These are phyloP conservation scores for Fusarium austroafricanum DNA, from an alignment of 2,329 filamentous ascomycete species.

Conservation along the genomic window DNA sequence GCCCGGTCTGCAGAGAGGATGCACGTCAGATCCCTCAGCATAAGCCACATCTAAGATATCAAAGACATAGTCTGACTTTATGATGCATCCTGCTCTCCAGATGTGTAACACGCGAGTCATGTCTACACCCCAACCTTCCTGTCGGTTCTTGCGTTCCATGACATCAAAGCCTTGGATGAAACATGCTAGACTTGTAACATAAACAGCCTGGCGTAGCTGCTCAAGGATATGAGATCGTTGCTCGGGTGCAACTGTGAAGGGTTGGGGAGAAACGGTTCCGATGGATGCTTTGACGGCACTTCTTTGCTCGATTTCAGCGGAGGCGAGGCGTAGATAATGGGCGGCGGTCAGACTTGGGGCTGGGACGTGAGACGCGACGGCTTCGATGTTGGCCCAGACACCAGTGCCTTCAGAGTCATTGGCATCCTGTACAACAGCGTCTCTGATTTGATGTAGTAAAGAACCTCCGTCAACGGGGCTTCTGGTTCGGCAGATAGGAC, in stretches of 20 bases:
- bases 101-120: slow-evolving; percentile 66
- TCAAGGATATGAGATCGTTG: slow-evolving; percentile 57
- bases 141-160: slow-evolving; percentile 67
- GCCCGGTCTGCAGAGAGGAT: slow-evolving; percentile 4
- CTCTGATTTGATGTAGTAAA: slow-evolving; percentile 71
- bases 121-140: slow-evolving; percentile 69
- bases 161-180: slow-evolving; percentile 76
- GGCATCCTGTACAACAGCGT: slow-evolving; percentile 78
- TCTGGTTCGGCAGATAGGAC: slow-evolving; percentile 67
- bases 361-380: slow-evolving; percentile 70
- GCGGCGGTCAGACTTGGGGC: slow-evolving; percentile 72
- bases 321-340: slow-evolving; percentile 72
- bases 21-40: slow-evolving; percentile 54
- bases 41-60: slow-evolving; percentile 65
- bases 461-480: slow-evolving; percentile 55
- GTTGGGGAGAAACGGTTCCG: background rate
- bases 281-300: slow-evolving; percentile 55
- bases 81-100: slow-evolving; percentile 78
- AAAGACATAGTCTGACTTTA: slow-evolving; percentile 73
- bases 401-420: slow-evolving; percentile 75
- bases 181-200: slow-evolving; percentile 69
- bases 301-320: slow-evolving; percentile 69
- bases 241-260: background rate
- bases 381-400: slow-evolving; percentile 73
- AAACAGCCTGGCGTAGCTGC: slow-evolving; percentile 69